Evolutionary conservation across 306 rosid species (phyloP).

Genomic region (Fragaria iinumae): DNA sequence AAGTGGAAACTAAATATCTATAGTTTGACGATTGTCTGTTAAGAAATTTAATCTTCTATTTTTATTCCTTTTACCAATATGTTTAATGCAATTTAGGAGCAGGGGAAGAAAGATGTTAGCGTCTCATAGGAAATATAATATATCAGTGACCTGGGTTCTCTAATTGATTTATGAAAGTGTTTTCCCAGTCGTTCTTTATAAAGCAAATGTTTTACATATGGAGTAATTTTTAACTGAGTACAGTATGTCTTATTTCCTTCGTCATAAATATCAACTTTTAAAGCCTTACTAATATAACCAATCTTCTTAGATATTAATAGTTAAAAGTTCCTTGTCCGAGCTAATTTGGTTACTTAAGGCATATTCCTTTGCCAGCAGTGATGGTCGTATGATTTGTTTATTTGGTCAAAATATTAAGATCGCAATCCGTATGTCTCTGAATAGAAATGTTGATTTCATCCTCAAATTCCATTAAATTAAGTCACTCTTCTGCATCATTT

Average conservation of each 20-base stretch:
- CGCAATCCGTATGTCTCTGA: neutral
- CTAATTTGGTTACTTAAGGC: neutral
- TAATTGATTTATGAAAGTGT: neutral
- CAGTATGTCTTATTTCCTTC: neutral
- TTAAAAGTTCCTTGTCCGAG: neutral
- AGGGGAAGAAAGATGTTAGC: neutral
- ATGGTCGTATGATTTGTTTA: neutral
- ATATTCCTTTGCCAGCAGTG: neutral
- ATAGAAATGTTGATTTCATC: neutral
- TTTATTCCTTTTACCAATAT: constrained; percentile 2
- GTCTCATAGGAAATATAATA: neutral
- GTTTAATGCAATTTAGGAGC: neutral
- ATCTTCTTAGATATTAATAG: neutral
- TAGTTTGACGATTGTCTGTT: neutral
- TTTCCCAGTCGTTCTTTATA: neutral
- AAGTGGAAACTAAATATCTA: neutral
- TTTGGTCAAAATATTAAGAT: neutral
- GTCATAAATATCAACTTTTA: neutral
- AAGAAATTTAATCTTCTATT: neutral
- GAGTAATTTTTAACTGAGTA: neutral
- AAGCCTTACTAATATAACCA: neutral
- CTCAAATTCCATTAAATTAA: neutral
- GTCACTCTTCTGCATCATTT: neutral
- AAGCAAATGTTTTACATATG: neutral
- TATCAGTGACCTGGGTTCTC: neutral